Conservation (phyloP, 192 early-diverging fungal species). For the Coemansia sp. region DNA sequence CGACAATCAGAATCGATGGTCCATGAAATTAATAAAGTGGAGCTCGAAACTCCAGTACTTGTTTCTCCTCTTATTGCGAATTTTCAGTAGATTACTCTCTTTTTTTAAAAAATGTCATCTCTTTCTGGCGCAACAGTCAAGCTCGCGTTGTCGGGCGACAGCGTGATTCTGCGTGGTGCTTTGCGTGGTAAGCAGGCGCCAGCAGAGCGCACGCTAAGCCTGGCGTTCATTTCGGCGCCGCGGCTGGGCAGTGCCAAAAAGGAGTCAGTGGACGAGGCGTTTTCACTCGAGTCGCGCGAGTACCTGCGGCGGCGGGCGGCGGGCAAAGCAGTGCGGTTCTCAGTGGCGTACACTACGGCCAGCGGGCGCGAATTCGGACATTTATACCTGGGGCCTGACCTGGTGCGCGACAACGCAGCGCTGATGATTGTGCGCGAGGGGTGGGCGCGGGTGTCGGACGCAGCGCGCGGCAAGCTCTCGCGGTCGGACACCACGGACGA, state of each 20-base stretch:
- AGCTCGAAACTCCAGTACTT: no score
- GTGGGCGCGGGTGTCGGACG: slow-evolving; percentile 78
- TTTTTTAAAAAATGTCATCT: slow-evolving; percentile 1
- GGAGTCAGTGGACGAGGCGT: slow-evolving; percentile 82
- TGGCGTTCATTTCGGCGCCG: slow-evolving; percentile 81
- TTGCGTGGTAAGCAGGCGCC: slow-evolving; percentile 78
- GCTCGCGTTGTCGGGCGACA: slow-evolving; percentile 88
- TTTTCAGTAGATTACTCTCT: no score
- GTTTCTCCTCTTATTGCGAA: no score
- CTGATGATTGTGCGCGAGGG: slow-evolving; percentile 76
- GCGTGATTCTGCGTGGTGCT: slow-evolving; percentile 82
- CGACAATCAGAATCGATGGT: slow-evolving; percentile 1
- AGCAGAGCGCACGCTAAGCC: slow-evolving; percentile 78
- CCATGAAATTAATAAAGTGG: no score
- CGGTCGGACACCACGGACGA: slow-evolving; percentile 42
- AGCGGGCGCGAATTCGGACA: slow-evolving; percentile 66
- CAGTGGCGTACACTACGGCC: slow-evolving; percentile 56
- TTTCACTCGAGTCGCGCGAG: slow-evolving; percentile 86
- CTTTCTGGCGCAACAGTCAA: slow-evolving; percentile 76
- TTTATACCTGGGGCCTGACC: slow-evolving; percentile 49
- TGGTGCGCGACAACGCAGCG: slow-evolving; percentile 68
- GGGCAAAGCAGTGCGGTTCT: slow-evolving; percentile 86
- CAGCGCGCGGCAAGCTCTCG: slow-evolving; percentile 45
- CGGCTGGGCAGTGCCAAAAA: slow-evolving; percentile 74
- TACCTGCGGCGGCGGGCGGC: slow-evolving; percentile 81